Base-by-base conservation (phyloP, 2,329 filamentous ascomycete species). In the Chaetoscypha palmicola region DNA sequence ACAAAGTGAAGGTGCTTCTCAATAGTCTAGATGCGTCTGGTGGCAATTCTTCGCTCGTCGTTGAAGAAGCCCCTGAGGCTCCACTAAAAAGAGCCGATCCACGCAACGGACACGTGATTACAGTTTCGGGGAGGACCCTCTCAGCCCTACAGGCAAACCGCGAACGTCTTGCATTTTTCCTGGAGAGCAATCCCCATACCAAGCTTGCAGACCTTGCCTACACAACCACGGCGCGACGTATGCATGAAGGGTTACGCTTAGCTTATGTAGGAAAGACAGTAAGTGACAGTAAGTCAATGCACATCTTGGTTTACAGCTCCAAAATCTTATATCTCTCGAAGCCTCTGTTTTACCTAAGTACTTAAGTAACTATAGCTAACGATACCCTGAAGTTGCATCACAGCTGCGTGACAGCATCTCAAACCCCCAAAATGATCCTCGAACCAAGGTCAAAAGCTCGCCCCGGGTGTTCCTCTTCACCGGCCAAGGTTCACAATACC, bases 11-110 rank as follows among this genome's bases (percentile, higher is more conserved):
- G n/a, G 63, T 66, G 30, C 28, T 51, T n/a, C 37, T 56, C 22
- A 80, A 80, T 58, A 76, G 72, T 57, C 78, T 77, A 51, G 64
- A 38, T 26, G 50, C 51, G 28, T 30, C 51, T 12, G 52, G 53
- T 16, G 54, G 56, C 2, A 57, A 53, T 35, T 46, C 49, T 1
- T 16, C 30, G 20, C 11, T 54, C 12, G 8, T 53, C 9, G 5
- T 58, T 17, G 49, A 55, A 41, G 54, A 56, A 20, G 47, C 36
- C 11, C 48, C 53, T 36, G 37, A 26, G 16, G 30, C 9, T 16
- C 20, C 17, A 5, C 66, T 41, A 73, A 48, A 31, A 31, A 32
- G 17, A 26, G 61, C 60, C 2, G 69, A 73, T 48, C 45, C 64
- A 10, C 64, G 71, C 12, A 54, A 58, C 4, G 58, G 56, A 5